Percentiles rank a stretch among this genome's conserved stretches.
These are phyloP conservation scores for Martensiomyces pterosporus DNA, from an alignment of 192 early-diverging fungal genomes.

Conservation along the genomic window DNA sequence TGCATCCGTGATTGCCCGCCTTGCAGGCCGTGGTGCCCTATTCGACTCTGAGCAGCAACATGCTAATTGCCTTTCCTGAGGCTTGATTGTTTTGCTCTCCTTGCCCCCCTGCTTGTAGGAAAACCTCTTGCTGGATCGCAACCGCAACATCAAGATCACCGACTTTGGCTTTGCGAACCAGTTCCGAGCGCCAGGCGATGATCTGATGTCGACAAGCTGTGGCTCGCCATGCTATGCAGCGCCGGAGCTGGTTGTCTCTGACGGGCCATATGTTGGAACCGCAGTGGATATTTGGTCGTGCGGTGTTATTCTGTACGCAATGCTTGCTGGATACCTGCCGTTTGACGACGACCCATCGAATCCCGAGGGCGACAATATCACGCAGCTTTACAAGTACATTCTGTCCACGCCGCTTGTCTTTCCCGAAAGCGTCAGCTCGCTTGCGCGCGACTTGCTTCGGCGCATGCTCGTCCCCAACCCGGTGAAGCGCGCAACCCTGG, in stretches of 20 bases:
- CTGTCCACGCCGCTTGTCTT: conserved; percentile 76
- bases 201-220: conserved; percentile 90
- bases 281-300: conserved; percentile 98
- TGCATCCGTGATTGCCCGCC: too few species aligned
- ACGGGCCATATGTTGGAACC: conserved; percentile 92
- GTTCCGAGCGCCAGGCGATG: conserved; percentile 65
- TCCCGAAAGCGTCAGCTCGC: conserved; percentile 75
- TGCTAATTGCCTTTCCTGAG: too few species aligned
- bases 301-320: conserved; percentile 95
- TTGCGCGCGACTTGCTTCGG: conserved; percentile 74
- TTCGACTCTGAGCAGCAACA: too few species aligned
- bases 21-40: too few species aligned
- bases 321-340: conserved; percentile 85
- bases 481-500: conserved; percentile 63
- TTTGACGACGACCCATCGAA: conserved; percentile 90
- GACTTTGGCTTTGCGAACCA: conserved; percentile 99
- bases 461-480: conserved; percentile 95
- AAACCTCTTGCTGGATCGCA: conserved; percentile 87
- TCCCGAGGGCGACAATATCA: conserved; percentile 87
- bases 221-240: conserved; percentile 99
- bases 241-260: conserved; percentile 96
- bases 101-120: too few species aligned
- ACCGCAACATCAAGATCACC: conserved; percentile 92
- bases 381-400: conserved; percentile 80
- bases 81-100: too few species aligned